Percentiles rank a stretch among this genome's conserved stretches.
phyloP scores from a whole-genome alignment of 1,284 basidiomycete species.

The Moesziomyces sp. region DNA sequence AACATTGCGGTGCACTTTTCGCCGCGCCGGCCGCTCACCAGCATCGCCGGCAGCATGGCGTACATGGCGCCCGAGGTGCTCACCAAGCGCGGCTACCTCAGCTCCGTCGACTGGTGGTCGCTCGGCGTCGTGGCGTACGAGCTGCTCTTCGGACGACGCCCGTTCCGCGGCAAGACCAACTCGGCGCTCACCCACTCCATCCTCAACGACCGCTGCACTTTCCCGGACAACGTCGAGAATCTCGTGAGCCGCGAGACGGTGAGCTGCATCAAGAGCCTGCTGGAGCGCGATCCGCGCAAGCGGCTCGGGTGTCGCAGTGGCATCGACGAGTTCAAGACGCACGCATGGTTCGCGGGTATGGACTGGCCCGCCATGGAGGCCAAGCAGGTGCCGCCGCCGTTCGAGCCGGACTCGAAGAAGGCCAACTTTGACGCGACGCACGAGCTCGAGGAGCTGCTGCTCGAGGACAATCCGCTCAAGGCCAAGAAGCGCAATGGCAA shows the following conservation, averaged over 20 bases:
- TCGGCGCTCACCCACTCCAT: conserved; percentile 61
- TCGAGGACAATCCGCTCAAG: conserved; percentile 97
- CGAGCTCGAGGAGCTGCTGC: conserved; percentile 91
- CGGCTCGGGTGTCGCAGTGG: conserved; percentile 83
- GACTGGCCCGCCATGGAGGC: conserved; percentile 83
- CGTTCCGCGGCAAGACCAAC: conserved; percentile 62
- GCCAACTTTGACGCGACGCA: conserved; percentile 99
- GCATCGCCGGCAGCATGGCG: conserved; percentile 88
- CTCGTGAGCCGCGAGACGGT: conserved; percentile 56
- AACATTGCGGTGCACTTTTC: conserved; percentile 98
- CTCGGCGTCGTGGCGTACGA: conserved; percentile 62
- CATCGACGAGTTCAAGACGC: conserved; percentile 75
- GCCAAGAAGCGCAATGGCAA: conserved; percentile 90
- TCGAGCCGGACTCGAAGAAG: conserved; percentile 95
- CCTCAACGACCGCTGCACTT: conserved; percentile 57
- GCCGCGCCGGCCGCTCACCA: conserved; percentile 83
- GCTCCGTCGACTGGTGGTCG: conserved; percentile 62
- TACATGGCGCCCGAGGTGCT: conserved; percentile 78
- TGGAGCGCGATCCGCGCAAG: conserved; percentile 84
- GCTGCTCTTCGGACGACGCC: conserved; percentile 58
- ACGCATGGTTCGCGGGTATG: conserved; percentile 86
- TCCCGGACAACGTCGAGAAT: conserved; percentile 61
- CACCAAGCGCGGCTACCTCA: conserved; percentile 61
- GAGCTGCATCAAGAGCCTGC: conserved; percentile 68
- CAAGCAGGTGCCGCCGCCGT: conserved; percentile 84